These are phyloP conservation scores for Colletotrichum acutatum DNA, from an alignment of 2,329 filamentous ascomycete genomes.

Conservation along the genomic window DNA sequence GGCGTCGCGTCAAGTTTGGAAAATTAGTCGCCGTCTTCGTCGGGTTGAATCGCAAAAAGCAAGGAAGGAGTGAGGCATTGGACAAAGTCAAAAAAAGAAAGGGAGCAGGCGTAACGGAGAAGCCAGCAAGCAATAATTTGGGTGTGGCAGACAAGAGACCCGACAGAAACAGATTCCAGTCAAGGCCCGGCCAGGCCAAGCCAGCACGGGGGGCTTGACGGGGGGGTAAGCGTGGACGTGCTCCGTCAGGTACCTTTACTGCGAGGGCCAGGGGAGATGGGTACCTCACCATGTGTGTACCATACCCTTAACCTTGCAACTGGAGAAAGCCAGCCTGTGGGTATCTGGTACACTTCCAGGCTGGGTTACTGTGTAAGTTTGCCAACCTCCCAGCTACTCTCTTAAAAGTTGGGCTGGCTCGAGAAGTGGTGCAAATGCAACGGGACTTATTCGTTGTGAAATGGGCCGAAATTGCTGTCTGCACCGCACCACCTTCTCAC, in stretches of 20 bases:
- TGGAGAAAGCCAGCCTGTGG: slow-evolving; percentile 14
- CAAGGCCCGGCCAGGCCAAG: slow-evolving; percentile 27
- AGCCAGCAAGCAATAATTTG: slow-evolving; percentile 23
- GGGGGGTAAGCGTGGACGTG: slow-evolving; percentile 21
- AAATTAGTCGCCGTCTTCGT: slow-evolving; percentile 16
- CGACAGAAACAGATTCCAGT: slow-evolving; percentile 43
- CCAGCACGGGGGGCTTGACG: slow-evolving; percentile 25
- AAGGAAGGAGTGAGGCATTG: slow-evolving; percentile 29
- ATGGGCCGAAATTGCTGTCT: slow-evolving; percentile 8
- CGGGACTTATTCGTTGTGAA: neutral
- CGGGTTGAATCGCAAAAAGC: slow-evolving; percentile 31
- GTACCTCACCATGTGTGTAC: neutral
- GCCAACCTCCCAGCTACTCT: neutral
- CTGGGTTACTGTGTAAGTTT: too few species aligned
- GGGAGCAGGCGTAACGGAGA: slow-evolving; percentile 14
- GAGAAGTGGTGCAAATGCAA: neutral
- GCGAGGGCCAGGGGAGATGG: neutral
- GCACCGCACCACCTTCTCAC: slow-evolving; percentile 5
- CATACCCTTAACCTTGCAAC: neutral
- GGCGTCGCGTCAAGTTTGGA: slow-evolving; percentile 13
- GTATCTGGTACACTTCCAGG: neutral
- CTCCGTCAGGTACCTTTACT: neutral
- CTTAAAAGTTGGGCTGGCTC: too few species aligned
- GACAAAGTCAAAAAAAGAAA: slow-evolving; percentile 27
- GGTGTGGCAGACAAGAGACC: slow-evolving; percentile 40